Conservation (phyloP, 2,329 filamentous ascomycete genomes). For the Ascochyta rabiei region DNA sequence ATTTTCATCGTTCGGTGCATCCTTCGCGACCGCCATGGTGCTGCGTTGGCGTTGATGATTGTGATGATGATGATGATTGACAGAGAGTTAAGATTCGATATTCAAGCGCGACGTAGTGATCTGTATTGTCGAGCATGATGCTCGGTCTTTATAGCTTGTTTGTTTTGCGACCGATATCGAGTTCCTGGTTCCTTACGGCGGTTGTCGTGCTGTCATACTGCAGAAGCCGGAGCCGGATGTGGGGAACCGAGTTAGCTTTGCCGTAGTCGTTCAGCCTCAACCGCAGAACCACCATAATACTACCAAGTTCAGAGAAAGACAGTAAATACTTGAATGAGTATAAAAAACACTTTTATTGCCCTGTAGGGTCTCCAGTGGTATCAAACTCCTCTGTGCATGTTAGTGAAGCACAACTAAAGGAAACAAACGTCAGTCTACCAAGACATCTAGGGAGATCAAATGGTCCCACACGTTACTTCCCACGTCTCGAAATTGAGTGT, state of each 20-base stretch:
- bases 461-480: too few relatives aligned
- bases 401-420: background rate
- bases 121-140: background rate
- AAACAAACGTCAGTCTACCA: too few relatives aligned
- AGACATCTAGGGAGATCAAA: too few relatives aligned
- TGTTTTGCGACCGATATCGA: background rate
- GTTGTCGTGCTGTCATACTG: slow-evolving; percentile 13
- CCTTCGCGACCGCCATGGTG: slow-evolving; percentile 8
- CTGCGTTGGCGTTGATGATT: background rate
- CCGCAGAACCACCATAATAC: background rate
- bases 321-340: background rate
- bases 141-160: background rate
- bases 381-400: background rate
- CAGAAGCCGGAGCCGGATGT: slow-evolving; percentile 15
- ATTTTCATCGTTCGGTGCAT: background rate
- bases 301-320: background rate
- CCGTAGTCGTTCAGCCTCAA: slow-evolving; percentile 9
- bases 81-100: background rate
- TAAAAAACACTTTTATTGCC: background rate
- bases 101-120: background rate
- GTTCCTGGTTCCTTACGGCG: background rate
- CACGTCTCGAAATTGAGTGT: background rate
- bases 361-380: background rate
- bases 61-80: background rate
- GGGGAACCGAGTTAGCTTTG: slow-evolving; percentile 19